These are phyloP conservation scores for Fraxinus excelsior DNA, from an alignment of 257 asterid species.

Conservation along the genomic window DNA sequence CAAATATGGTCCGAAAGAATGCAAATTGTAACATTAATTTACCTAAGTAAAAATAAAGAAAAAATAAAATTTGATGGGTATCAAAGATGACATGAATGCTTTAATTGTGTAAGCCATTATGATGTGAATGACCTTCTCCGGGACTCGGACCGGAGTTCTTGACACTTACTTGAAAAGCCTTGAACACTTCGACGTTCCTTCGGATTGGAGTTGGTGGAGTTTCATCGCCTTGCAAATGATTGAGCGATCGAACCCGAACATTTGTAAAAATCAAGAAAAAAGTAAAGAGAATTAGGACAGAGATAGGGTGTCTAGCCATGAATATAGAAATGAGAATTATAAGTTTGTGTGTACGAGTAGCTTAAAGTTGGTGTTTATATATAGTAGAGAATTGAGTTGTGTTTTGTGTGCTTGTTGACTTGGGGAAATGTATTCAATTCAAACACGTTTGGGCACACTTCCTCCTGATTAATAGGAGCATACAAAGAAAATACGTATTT, in stretches of 20 bases:
- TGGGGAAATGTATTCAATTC: slow-evolving; percentile 22
- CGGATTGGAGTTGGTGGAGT: neutral
- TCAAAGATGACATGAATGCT: neutral
- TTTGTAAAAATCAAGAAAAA: slow-evolving; percentile 16
- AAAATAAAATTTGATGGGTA: too few relatives aligned
- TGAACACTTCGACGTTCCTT: neutral
- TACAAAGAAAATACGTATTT: neutral
- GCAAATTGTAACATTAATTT: too few relatives aligned
- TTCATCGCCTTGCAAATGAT: neutral
- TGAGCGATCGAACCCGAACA: slow-evolving; percentile 14
- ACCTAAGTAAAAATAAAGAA: too few relatives aligned
- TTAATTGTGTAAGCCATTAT: slow-evolving; percentile 17
- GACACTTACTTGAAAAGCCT: slow-evolving; percentile 1
- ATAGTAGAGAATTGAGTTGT: slow-evolving; percentile 1
- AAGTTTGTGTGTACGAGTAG: slow-evolving; percentile 15
- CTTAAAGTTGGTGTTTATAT: slow-evolving; percentile 22
- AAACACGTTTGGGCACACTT: slow-evolving; percentile 24
- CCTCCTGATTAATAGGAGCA: neutral
- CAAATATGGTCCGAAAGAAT: too few relatives aligned
- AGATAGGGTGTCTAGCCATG: slow-evolving; percentile 23
- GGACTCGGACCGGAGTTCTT: slow-evolving; percentile 38
- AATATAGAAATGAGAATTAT: neutral
- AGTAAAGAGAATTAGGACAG: slow-evolving; percentile 13
- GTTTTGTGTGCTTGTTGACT: slow-evolving; percentile 12
- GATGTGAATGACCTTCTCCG: slow-evolving; percentile 28